Evolutionary conservation across 129 eudicot species (phyloP), one percentile per base, ranked within the genome.

Genomic region (Apium graveolens): DNA sequence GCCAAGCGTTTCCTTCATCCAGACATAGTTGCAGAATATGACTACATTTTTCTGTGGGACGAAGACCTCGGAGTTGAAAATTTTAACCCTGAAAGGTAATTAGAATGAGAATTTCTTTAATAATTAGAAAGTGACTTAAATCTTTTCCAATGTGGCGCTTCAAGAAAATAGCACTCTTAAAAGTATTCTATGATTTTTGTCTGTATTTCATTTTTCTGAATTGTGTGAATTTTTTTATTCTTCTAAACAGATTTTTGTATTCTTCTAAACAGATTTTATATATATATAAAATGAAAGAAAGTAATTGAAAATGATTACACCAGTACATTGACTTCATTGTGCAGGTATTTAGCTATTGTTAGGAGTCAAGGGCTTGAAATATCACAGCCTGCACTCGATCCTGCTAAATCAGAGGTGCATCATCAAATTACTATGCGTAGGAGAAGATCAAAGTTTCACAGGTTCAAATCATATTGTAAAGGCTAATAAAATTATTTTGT

Each of bases 1-100:
- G 97, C 97, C 72, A 92, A 92, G 76, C 90, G 97, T 11, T 92
- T 92, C 79, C 84, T 92, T 48, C 97, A 92, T 86, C 97, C 97
- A 10, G 97, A 88, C 76, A 86, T 92, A 43, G 96, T 90, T 74
- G 81, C 89, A 44, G 92, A 86, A 45, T 92, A 92, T 45, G 93
- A 90, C 8, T 92, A 88, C 75, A 82, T 92, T 68, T 92, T 92
- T 76, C 88, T 92, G 79, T 92, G 97, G 97, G 97, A 92, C 44
- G 97, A 92, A 81, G 97, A 92, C 82, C 85, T 92, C 20, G 95
- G 91, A 72, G 82, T 92, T 63, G 90, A 90, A 74, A 82, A 90
- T 70, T 92, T 92, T 85, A 75, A 88, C 80, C 97, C 97, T 41
- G 76, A 71, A 75, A 85, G 88, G 97, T 92, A 84, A 66, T 82